Base-by-base conservation (phyloP, 2,329 filamentous ascomycete genomes). In the Byssochlamys sp. region DNA sequence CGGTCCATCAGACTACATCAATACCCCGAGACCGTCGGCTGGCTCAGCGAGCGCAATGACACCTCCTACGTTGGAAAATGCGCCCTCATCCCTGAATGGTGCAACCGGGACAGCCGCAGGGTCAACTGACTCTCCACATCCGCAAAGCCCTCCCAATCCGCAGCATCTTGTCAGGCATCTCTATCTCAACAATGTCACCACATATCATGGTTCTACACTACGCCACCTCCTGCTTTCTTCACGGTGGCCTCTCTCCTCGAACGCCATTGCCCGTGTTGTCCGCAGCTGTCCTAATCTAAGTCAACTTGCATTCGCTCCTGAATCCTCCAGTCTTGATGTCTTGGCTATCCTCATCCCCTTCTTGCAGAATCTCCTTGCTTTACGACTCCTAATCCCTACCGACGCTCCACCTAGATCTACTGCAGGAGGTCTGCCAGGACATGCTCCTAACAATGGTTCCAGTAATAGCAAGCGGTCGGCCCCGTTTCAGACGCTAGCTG, bases 221-320 rank as follows among this genome's bases (percentile, higher is more conserved):
- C 77, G 76, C 50, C 81, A 84, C 62, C 76, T 86, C 4, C 75
- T 85, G 2, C 76, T 86, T 3, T 77, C 78, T 2, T 77, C 83
- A 33, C 73, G 77, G 50, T 85, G 82, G 81, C 70, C 75, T 19
- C 73, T 85, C 2, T 75, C 77, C 14, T 71, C 75, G 2, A 67
- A 73, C 1, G 72, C 79, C 3, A 69, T 85, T 7, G 75, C 75
- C 31, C 76, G 77, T 6, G 69, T 85, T 5, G 78, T 82, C 31
- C 77, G 79, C 54, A 70, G 70, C 9, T 83, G 81, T 58, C 81
- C 83, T 0, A 77, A 84, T 55, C 71, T 86, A 12, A 81, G 84
- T 59, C 82, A 86, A 62, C 71, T 86, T 1, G 81, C 77, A 27
- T 69, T 84, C 25, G 77, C 80, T 6, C 72, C 80, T 14, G 71